Conservation (phyloP, 805 yeast genomes). For the Martiniozyma abietophila region DNA sequence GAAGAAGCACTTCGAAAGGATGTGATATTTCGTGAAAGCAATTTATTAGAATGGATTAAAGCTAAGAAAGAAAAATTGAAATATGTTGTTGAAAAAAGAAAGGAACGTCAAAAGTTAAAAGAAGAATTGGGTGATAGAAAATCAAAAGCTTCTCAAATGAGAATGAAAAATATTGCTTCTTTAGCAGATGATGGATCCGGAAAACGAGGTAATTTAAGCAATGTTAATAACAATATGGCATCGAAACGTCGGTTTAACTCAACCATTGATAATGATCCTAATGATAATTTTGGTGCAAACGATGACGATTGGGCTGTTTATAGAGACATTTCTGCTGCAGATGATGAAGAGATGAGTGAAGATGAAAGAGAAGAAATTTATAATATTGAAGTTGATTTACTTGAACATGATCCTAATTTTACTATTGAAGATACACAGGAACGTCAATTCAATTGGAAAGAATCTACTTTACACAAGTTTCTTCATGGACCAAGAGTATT, state of each 20-base stretch:
- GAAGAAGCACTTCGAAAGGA: conserved; percentile 60
- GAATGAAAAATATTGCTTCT: conserved; percentile 87
- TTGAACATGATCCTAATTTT: conserved; percentile 79
- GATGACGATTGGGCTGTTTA: conserved; percentile 95
- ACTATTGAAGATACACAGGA: conserved; percentile 79
- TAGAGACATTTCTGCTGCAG: conserved; percentile 66
- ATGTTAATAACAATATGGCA: conserved; percentile 17
- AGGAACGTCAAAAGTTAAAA: conserved; percentile 59
- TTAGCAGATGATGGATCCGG: conserved; percentile 57
- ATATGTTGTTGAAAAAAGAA: conserved; percentile 47
- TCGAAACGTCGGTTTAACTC: conserved; percentile 45
- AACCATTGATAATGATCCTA: conserved; percentile 82
- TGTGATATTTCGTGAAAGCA: conserved; percentile 64
- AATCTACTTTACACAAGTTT: conserved; percentile 70
- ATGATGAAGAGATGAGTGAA: conserved; percentile 74
- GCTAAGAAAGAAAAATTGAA: conserved; percentile 56
- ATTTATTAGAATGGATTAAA: conserved; percentile 72
- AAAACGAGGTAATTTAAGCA: conserved; percentile 9
- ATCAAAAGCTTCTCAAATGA: conserved; percentile 81
- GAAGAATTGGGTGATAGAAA: conserved; percentile 81
- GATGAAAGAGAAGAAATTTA: conserved; percentile 54
- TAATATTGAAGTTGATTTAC: conserved; percentile 62
- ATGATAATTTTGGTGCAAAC: conserved; percentile 88
- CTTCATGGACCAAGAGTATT: conserved; percentile 85
- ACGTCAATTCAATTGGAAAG: conserved; percentile 76